Evolutionary conservation across 352 stramenopile species (phyloP), one percentile per base, ranked within the genome.

Genomic region (Thalassiosira livingstoniorum): DNA sequence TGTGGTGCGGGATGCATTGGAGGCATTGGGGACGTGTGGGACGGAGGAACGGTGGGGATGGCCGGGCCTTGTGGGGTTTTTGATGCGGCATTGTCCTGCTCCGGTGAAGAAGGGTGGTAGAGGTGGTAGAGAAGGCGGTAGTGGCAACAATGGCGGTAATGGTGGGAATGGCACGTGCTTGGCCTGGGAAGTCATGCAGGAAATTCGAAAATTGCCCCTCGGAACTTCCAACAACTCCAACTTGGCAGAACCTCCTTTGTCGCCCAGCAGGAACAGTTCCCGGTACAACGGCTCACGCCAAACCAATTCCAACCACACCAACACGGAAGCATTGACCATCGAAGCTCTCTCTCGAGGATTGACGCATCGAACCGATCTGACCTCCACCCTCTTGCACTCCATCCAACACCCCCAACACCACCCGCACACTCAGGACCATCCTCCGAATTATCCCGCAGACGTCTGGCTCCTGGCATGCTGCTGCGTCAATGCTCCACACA

Each of bases 401-500:
- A 82, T 91, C 34, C 68, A 39, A 47, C 29, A 39, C 54, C 10
- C 10, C 18, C 42, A 51, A 18, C 42, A 51, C 18, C 42, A 51
- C 18, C 42, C 10, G 42, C 42, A 51, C 10, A 18, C 32, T 21
- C 62, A 55, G 37, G 35, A 53, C 18, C 51, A 79, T 57, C 82
- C 87, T 63, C 58, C 68, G n/a, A n/a, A n/a, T n/a, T n/a, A n/a
- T 3, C 43, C 78, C 1, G 74, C 79, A 2, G 85, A 91, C 45
- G 74, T 91, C 68, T 91, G 78, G 76, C 62, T 91, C 2, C 70
- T 91, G 32, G 78, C 85, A n/a, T 91, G 85, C 57, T 83, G 74
- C 62, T 83, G 74, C 62, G 79, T 71, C n/a, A 57, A 37, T 11
- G 85, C 85, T 11, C 77, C 75, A n/a, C 85, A 91, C 72, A 85